A percentile compares a stretch with the other conserved stretches of the same genome.
These are phyloP conservation scores for Nicotiana sylvestris DNA, from an alignment of 257 asterid species.

Conservation along the genomic window DNA sequence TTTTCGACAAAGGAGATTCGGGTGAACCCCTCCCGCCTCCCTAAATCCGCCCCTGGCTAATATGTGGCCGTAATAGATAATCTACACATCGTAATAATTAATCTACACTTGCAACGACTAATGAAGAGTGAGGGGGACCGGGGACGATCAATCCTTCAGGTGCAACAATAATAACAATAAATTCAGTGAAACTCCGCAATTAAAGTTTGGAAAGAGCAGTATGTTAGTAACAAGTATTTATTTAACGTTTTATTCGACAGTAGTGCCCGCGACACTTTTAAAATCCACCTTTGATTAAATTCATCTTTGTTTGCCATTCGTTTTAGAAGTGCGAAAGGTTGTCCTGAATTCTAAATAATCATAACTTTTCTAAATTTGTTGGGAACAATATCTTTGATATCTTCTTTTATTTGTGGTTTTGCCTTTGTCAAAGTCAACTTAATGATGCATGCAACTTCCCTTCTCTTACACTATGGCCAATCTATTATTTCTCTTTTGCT, in stretches of 20 bases:
- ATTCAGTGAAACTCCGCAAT: too few species aligned
- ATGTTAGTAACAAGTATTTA: too few species aligned
- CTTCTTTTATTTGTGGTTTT: not conserved
- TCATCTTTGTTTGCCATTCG: too few species aligned
- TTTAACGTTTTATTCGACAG: too few species aligned
- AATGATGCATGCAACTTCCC: not conserved
- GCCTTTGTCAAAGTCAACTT: constrained; percentile 1
- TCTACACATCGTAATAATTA: not conserved
- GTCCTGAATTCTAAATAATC: not conserved
- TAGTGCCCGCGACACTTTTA: too few species aligned
- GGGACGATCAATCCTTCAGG: not conserved
- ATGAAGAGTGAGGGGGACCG: not conserved
- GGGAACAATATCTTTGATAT: not conserved
- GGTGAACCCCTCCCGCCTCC: too few species aligned
- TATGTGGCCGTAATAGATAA: too few species aligned
- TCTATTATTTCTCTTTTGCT: not conserved
- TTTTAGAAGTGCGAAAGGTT: not conserved
- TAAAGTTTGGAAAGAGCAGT: too few species aligned
- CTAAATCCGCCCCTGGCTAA: too few species aligned
- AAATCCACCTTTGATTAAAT: too few species aligned
- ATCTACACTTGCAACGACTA: not conserved
- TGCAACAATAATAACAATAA: too few species aligned
- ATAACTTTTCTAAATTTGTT: not conserved
- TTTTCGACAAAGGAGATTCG: too few species aligned
- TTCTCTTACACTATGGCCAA: not conserved